Base-by-base conservation (phyloP, 169 alveolate species). In the Plasmodium cynomolgi region DNA sequence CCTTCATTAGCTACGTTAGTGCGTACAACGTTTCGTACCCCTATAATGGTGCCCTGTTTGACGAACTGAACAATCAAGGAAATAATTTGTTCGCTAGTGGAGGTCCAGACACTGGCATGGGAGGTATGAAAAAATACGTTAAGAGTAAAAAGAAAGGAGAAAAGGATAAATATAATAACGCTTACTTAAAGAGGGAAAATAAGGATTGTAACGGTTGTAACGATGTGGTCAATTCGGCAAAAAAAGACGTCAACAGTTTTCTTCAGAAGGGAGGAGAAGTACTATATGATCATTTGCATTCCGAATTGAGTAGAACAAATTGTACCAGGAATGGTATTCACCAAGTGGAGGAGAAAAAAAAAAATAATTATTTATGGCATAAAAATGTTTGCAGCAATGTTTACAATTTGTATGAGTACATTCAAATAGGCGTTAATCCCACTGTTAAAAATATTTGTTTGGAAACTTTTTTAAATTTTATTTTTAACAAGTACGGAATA, bases 401-500 rank as follows among this genome's bases (percentile, higher is more conserved):
- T 34, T 82, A 81, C 41, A 91, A 91, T 72, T 39, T 91, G 72
- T 91, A 91, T 91, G 95, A 83, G 84, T 91, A 91, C 83, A 83
- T 79, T 72, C 95, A 91, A 82, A 91, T 91, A 41, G 37, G 84
- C 50, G 68, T 91, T 50, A 91, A 91, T 41, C 91, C 95, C 31
- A 44, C 56, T 72, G 79, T 91, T 26, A 91, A 91, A 81, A 91
- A 91, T 91, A 31, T 77, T 29, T 91, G 95, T 39, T 81, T 91
- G 81, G 92, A 91, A 73, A 91, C 95, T n/a, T 91, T 91, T 37
- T 71, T 91, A 91, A 91, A 44, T 62, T 91, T 31, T 81, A 72
- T 91, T 71, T 91, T 91, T 82, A 91, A 71, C 34, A 91, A 91
- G 58, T 91, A 91, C 83, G 91, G 91, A 62, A 41, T 90, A 90